phyloP scores from a whole-genome alignment of 1,284 basidiomycete species.

The Anthracocystis panici-leucophaei region DNA sequence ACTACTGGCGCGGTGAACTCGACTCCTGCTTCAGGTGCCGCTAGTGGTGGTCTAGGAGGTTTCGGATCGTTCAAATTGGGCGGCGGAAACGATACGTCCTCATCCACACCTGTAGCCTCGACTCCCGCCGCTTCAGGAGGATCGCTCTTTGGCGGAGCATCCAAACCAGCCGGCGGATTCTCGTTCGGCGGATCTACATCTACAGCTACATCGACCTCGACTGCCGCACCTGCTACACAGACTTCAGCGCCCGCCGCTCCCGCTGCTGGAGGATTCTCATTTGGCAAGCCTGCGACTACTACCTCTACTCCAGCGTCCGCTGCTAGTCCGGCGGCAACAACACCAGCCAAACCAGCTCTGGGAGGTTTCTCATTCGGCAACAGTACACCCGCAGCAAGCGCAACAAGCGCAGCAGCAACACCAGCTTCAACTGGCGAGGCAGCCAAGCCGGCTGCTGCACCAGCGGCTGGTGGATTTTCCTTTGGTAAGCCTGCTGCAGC shows the following conservation, averaged over 20 bases:
- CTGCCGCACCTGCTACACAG: conserved; percentile 43
- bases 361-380: conserved; percentile 36
- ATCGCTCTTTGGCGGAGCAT: conserved; percentile 38
- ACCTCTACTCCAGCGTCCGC: conserved; percentile 30
- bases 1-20: conserved; percentile 18
- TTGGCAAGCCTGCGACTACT: conserved; percentile 24
- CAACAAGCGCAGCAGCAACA: conserved; percentile 12
- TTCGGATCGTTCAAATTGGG: conserved; percentile 44
- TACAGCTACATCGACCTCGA: conserved; percentile 17
- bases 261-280: conserved; percentile 27
- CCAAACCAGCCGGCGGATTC: conserved; percentile 54
- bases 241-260: conserved; percentile 17
- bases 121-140: conserved; percentile 23
- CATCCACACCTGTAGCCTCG: conserved; percentile 6
- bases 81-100: conserved; percentile 19
- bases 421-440: conserved; percentile 44
- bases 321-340: conserved; percentile 35
- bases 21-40: conserved; percentile 21
- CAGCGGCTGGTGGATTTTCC: conserved; percentile 56
- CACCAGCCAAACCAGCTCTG: conserved; percentile 48
- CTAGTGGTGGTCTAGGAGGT: conserved; percentile 24
- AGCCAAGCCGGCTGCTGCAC: conserved; percentile 25
- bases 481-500: conserved; percentile 43
- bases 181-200: conserved; percentile 44
- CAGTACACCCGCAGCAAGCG: conserved; percentile 6